Conservation (phyloP, 1,284 basidiomycete species). For the Pterulicium gracile region DNA sequence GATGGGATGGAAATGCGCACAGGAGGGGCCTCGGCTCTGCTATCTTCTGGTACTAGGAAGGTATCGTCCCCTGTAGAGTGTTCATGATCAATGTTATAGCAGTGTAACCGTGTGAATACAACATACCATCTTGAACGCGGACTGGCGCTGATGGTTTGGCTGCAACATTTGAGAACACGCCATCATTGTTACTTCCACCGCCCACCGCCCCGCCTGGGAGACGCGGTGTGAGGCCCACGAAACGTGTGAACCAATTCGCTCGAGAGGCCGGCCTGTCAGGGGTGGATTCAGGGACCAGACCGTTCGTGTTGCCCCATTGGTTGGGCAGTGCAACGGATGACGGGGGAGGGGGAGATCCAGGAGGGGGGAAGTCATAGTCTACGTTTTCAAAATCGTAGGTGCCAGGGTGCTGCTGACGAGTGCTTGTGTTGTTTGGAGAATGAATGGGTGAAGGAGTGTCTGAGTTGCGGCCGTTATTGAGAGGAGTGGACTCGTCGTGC, state of each 20-base stretch:
- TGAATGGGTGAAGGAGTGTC: slow-evolving; percentile 21
- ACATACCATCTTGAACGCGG: slow-evolving; percentile 52
- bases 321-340: slow-evolving; percentile 55
- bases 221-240: slow-evolving; percentile 41
- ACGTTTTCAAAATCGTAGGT: slow-evolving; percentile 81
- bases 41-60: slow-evolving; percentile 69
- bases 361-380: slow-evolving; percentile 71
- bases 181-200: slow-evolving; percentile 77
- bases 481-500: slow-evolving; percentile 27
- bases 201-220: slow-evolving; percentile 44
- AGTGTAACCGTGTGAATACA: slow-evolving; percentile 7
- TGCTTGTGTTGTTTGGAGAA: background rate
- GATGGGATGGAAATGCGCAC: too few relatives aligned
- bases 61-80: slow-evolving; percentile 51
- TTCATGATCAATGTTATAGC: slow-evolving; percentile 1
- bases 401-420: slow-evolving; percentile 20
- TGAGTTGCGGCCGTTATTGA: slow-evolving; percentile 30
- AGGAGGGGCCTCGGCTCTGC: slow-evolving; percentile 75
- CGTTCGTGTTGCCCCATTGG: slow-evolving; percentile 75
- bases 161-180: slow-evolving; percentile 92
- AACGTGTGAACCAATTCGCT: slow-evolving; percentile 44
- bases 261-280: slow-evolving; percentile 24
- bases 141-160: slow-evolving; percentile 73
- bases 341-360: slow-evolving; percentile 72
- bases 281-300: slow-evolving; percentile 45